Evolutionary conservation across 306 rosid genomes (phyloP).

Genomic region (Begonia masoniana): DNA sequence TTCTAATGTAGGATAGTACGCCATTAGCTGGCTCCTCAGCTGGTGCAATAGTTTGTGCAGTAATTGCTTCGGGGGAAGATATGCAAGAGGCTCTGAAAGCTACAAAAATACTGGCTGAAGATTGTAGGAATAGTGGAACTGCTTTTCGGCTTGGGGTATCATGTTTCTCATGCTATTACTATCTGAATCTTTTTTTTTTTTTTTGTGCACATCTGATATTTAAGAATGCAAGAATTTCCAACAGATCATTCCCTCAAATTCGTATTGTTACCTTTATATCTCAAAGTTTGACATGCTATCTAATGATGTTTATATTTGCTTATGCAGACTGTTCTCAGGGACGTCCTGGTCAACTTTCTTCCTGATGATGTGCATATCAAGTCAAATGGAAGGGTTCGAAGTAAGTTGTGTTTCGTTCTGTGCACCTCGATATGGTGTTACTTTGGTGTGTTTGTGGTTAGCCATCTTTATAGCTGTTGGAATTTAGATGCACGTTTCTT

Average conservation of each 20-base stretch:
- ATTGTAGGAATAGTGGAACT: slow-evolving; percentile 80
- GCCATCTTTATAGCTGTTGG: too few species aligned
- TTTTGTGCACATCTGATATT: too few species aligned
- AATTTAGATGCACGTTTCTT: too few species aligned
- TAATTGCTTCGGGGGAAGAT: slow-evolving; percentile 78
- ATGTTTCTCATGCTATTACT: neutral
- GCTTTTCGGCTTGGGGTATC: slow-evolving; percentile 93
- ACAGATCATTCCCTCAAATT: too few species aligned
- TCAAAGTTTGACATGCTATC: too few species aligned
- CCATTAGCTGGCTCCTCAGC: slow-evolving; percentile 98
- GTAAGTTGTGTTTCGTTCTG: slow-evolving; percentile 14
- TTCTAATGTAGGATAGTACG: slow-evolving; percentile 58
- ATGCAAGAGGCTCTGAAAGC: slow-evolving; percentile 75
- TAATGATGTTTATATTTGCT: neutral
- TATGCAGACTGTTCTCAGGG: slow-evolving; percentile 86
- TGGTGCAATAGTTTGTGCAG: slow-evolving; percentile 93
- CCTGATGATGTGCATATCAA: slow-evolving; percentile 73
- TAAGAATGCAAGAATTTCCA: too few species aligned
- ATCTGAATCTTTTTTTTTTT: too few species aligned
- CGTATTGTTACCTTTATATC: too few species aligned
- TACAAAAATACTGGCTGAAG: slow-evolving; percentile 79
- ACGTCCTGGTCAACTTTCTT: slow-evolving; percentile 57
- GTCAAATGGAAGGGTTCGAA: slow-evolving; percentile 86
- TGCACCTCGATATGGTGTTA: too few species aligned
- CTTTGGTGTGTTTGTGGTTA: too few species aligned